Evolutionary conservation across 352 stramenopile species (phyloP), one percentile per base, ranked within the genome.

Genomic region (Globisporangium paddicum): DNA sequence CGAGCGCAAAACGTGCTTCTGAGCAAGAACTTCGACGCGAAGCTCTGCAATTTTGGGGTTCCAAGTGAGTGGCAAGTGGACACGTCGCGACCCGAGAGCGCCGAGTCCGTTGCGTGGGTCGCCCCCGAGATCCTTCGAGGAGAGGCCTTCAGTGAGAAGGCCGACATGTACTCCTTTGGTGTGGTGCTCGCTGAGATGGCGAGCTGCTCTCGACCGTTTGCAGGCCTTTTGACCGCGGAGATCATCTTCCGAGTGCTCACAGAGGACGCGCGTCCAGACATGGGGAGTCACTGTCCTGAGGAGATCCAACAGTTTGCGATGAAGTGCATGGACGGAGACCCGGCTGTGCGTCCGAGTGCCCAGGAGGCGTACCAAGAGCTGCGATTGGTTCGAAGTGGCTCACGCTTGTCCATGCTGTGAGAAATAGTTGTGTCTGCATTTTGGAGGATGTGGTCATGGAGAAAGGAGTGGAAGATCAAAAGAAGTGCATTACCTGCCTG

Each of bases 111-210:
- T 67, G 84, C 84, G 41, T 94, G 82, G 82, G 86, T 92, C 63
- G 80, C 84, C 1, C 85, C 85, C 0, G 82, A 94, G 62, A 75
- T 94, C 35, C 55, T 94, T 45, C 73, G 82, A 1, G 80, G 85
- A 6, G 85, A 91, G 57, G 71, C 80, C 13, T 94, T 89, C 67
- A 95, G 75, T 1, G 85, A 95, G 60, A 89, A 79, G 69, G 83
- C 85, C 5, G 85, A 95, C 58, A 89, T 95, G 19, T 95, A 95
- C 67, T 95, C 85, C 44, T 92, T 95, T 55, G 85, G 85, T 18
- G 81, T 93, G 2, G 77, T 95, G 21, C 55, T 95, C 41, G 82
- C 79, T 2, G 85, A 94, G 70, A 55, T 94, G 46, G 69, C 74
- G 23, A 93, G 77, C 42, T 82, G 76, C 54, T 51, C 64, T 32